Evolutionary conservation across 2,329 filamentous ascomycete genomes (phyloP), one percentile per base, ranked within the genome.

Genomic region (Reticulascus tulasneorum): DNA sequence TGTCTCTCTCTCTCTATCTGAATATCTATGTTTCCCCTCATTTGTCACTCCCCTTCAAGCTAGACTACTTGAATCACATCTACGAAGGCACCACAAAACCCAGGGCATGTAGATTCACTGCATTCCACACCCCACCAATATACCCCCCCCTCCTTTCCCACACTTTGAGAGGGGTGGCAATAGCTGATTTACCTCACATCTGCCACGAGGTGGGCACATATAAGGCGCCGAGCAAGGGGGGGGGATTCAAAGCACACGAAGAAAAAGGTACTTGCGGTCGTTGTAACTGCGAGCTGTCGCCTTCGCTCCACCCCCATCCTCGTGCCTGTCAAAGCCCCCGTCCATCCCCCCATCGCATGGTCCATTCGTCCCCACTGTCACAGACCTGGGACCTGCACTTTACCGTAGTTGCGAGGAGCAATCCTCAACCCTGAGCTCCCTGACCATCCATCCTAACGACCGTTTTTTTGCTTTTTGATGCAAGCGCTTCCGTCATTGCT

Each of bases 401-500:
- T n/a, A n/a, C n/a, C n/a, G n/a, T n/a, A n/a, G n/a, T 42, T 32
- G 40, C 40, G 40, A 40, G 34, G 40, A 28, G 40, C 32, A 45
- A 35, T 43, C 35, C 36, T 43, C 42, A 35, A 44, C 43, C 43
- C 43, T 44, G 43, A 34, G 33, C 29, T 36, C 35, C 35, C 36
- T 33, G 39, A 33, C 38, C 38, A 35, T 35, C 42, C 42, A 36
- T 30, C 42, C 40, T 39, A 34, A 37, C 37, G 37, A 45, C 43
- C 33, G 40, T 42, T 42, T 42, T 42, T 39, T 40, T 30, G 17
- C 35, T 23, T 33, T 35, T 33, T 25, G 40, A 40, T 33, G 37
- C 43, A 41, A 44, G 43, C 40, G 35, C 43, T 45, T 43, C 43
- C 40, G 43, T 45, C 40, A 45, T 45, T 40, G 43, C 43, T 44